phyloP scores from a whole-genome alignment of 108 stramenopile genomes.

The Nannochloropsis salina region DNA sequence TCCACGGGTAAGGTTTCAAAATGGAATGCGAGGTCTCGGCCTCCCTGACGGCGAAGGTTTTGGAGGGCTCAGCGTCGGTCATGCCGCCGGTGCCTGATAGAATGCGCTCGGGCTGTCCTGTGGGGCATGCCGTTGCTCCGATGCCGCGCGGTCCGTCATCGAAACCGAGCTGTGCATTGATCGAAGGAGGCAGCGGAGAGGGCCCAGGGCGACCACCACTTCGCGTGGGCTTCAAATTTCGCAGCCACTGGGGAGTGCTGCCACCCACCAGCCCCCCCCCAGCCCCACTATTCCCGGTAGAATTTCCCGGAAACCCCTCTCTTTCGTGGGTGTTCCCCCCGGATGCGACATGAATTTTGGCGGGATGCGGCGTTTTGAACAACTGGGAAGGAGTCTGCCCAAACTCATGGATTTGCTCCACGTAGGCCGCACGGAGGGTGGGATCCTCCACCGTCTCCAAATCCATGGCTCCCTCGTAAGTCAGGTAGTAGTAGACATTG shows the following conservation, averaged over 20 bases:
- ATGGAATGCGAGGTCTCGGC: no score
- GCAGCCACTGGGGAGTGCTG: background rate
- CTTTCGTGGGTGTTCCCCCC: background rate
- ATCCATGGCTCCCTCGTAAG: conserved; percentile 51
- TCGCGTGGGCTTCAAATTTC: background rate
- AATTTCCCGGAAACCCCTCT: background rate
- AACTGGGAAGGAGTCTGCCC: conserved; percentile 45
- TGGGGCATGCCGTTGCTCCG: no score
- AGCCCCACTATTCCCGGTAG: background rate
- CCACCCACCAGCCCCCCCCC: background rate
- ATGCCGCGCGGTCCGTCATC: no score
- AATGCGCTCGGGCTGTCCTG: no score
- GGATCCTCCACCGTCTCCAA: conserved; percentile 38
- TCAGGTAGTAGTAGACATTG: conserved; percentile 50
- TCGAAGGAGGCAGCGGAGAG: no score
- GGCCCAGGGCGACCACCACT: background rate
- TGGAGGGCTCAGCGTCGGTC: no score
- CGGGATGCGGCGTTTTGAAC: conserved; percentile 24
- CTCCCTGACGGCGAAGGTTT: no score
- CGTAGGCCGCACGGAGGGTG: conserved; percentile 26
- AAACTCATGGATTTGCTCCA: conserved; percentile 36
- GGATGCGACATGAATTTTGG: background rate
- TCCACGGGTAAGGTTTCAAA: background rate
- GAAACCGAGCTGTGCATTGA: no score
- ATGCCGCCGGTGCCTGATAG: no score